A percentile compares a stretch with the other conserved stretches of the same genome.
phyloP scores from a whole-genome alignment of 306 rosid species.

The Ammopiptanthus mongolicus region DNA sequence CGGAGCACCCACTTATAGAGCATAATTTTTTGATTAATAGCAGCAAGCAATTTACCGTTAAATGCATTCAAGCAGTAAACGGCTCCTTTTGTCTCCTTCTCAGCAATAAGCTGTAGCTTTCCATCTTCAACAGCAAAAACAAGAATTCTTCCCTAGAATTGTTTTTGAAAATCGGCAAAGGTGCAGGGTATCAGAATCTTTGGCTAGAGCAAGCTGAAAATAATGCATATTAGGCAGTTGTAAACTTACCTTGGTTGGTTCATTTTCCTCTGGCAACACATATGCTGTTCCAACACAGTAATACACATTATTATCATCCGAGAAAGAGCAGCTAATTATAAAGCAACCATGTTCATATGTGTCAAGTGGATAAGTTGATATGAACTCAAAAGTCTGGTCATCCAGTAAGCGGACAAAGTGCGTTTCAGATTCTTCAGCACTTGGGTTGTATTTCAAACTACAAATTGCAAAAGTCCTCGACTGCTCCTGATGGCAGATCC shows the following conservation, averaged over 20 bases:
- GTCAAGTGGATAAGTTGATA: conserved; percentile 57
- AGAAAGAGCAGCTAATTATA: conserved; percentile 74
- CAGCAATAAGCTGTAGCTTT: conserved; percentile 69
- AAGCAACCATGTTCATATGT: conserved; percentile 62
- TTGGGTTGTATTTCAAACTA: conserved; percentile 56
- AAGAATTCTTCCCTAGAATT: conserved; percentile 61
- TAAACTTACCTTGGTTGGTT: conserved; percentile 54
- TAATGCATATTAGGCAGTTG: neutral
- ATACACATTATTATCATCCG: conserved; percentile 63
- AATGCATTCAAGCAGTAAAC: conserved; percentile 71
- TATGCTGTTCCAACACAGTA: conserved; percentile 77
- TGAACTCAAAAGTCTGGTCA: conserved; percentile 66
- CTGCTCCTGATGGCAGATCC: conserved; percentile 80
- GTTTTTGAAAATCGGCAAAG: neutral
- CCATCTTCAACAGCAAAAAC: conserved; percentile 77
- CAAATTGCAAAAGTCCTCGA: conserved; percentile 62
- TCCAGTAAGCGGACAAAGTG: conserved; percentile 64
- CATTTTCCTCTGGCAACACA: conserved; percentile 71
- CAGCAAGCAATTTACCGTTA: conserved; percentile 73
- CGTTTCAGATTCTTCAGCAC: conserved; percentile 59
- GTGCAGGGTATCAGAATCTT: neutral
- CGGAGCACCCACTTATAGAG: conserved; percentile 78
- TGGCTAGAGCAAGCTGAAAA: neutral
- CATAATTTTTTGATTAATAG: conserved; percentile 73
- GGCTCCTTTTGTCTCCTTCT: conserved; percentile 77